A percentile compares a stretch with the other conserved stretches of the same genome.
These are phyloP conservation scores for Creolimax fragrantissima DNA, from an alignment of 78 protist species.

Conservation along the genomic window DNA sequence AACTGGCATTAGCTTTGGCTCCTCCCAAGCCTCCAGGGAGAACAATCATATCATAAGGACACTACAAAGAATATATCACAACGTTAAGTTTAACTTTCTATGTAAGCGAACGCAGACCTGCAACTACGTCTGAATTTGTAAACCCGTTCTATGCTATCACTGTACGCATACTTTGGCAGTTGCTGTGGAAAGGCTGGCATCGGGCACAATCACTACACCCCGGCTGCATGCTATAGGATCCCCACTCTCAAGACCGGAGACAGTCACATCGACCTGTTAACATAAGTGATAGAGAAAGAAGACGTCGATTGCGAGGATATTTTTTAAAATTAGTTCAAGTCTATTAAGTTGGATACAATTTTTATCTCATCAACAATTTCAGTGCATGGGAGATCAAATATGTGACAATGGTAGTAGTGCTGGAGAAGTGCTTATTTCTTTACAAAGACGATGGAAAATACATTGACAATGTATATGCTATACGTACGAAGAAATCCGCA, in stretches of 20 bases:
- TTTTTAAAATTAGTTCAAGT: not conserved
- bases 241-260: slow-evolving; percentile 4
- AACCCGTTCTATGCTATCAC: no score
- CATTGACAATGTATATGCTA: no score
- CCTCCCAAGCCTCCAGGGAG: slow-evolving; percentile 16
- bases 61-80: not conserved
- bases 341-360: no score
- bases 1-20: slow-evolving; percentile 4
- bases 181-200: not conserved
- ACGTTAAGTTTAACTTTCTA: no score
- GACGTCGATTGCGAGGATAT: not conserved
- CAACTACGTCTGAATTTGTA: no score
- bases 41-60: slow-evolving; percentile 3
- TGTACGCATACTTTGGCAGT: not conserved
- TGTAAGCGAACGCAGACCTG: no score
- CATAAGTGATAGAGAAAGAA: not conserved
- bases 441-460: no score
- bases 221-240: slow-evolving; percentile 13
- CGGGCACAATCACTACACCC: slow-evolving; percentile 8
- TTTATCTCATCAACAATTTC: no score
- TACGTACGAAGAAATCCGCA: no score
- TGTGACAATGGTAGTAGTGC: no score
- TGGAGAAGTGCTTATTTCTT: no score
- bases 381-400: no score
- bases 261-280: not conserved